Conservation (phyloP, 116 monocot species). For the Papilionanthe hybrid region DNA sequence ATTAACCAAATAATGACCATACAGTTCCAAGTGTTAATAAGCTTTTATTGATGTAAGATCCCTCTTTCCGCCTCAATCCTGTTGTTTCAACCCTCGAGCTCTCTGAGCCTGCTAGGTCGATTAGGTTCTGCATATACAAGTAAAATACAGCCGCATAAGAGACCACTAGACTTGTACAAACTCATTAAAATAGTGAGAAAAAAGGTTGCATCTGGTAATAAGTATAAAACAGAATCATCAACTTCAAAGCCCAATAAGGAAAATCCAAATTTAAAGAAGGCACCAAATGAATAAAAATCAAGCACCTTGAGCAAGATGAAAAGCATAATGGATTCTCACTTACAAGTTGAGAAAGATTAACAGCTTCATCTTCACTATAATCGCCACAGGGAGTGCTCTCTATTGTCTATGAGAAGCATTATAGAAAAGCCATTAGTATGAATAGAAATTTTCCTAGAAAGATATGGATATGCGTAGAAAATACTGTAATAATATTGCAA, state of each 20-base stretch:
- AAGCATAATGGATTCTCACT: slow-evolving; percentile 14
- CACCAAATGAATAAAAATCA: not conserved
- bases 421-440: not conserved
- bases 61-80: slow-evolving; percentile 84
- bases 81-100: slow-evolving; percentile 91
- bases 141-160: slow-evolving; percentile 35
- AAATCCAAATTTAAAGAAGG: not conserved
- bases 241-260: not conserved
- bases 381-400: slow-evolving; percentile 88
- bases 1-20: slow-evolving; percentile 10
- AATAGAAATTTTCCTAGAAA: slow-evolving; percentile 1
- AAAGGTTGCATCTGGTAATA: not conserved
- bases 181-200: not conserved
- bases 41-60: slow-evolving; percentile 93
- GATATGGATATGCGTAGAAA: not conserved
- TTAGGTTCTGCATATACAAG: slow-evolving; percentile 82
- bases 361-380: slow-evolving; percentile 64
- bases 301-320: slow-evolving; percentile 7
- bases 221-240: not conserved
- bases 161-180: slow-evolving; percentile 14
- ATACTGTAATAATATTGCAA: not conserved
- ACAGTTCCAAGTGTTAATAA: slow-evolving; percentile 96
- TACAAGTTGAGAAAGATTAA: slow-evolving; percentile 88
- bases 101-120: slow-evolving; percentile 99
- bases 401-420: slow-evolving; percentile 55